Percentiles rank a stretch among this genome's conserved stretches.
Evolutionary conservation across 495 filamentous ascomycete genomes (phyloP).

Genomic region (Halenospora varia): DNA sequence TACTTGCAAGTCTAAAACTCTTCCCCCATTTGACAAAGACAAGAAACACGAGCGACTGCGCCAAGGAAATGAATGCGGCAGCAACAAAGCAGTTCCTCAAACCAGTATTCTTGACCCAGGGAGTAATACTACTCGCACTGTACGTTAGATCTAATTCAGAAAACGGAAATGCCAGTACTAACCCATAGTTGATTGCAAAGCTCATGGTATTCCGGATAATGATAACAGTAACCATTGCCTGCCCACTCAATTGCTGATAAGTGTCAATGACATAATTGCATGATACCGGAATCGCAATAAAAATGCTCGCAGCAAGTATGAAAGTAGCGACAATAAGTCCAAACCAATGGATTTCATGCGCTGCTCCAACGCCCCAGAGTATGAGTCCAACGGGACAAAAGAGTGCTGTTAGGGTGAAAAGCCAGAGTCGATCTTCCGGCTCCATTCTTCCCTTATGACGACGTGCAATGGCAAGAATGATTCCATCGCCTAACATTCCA

Average conservation of each 20-base stretch:
- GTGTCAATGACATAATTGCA: slow-evolving; percentile 62
- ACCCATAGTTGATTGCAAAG: slow-evolving; percentile 38
- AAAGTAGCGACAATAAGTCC: slow-evolving; percentile 61
- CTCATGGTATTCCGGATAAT: slow-evolving; percentile 64
- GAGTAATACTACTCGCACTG: slow-evolving; percentile 27
- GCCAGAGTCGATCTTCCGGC: slow-evolving; percentile 51
- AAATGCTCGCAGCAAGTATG: slow-evolving; percentile 52
- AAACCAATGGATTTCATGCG: slow-evolving; percentile 57
- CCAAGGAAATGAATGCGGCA: slow-evolving; percentile 43
- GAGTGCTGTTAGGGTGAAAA: slow-evolving; percentile 50
- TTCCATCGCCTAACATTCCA: slow-evolving; percentile 39
- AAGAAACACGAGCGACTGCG: slow-evolving; percentile 48
- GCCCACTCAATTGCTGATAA: slow-evolving; percentile 58
- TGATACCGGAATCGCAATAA: slow-evolving; percentile 53
- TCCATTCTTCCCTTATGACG: slow-evolving; percentile 39
- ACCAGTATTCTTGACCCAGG: slow-evolving; percentile 35
- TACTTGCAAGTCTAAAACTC: slow-evolving; percentile 33
- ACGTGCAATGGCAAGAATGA: slow-evolving; percentile 53
- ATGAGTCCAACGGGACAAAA: slow-evolving; percentile 54
- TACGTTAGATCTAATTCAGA: background rate
- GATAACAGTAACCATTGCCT: slow-evolving; percentile 61
- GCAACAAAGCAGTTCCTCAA: slow-evolving; percentile 52
- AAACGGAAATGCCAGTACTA: background rate
- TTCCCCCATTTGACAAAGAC: slow-evolving; percentile 54
- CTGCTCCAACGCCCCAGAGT: slow-evolving; percentile 67